Conservation (phyloP, 2,329 filamentous ascomycete species). For the Rutstroemia sydowiana region DNA sequence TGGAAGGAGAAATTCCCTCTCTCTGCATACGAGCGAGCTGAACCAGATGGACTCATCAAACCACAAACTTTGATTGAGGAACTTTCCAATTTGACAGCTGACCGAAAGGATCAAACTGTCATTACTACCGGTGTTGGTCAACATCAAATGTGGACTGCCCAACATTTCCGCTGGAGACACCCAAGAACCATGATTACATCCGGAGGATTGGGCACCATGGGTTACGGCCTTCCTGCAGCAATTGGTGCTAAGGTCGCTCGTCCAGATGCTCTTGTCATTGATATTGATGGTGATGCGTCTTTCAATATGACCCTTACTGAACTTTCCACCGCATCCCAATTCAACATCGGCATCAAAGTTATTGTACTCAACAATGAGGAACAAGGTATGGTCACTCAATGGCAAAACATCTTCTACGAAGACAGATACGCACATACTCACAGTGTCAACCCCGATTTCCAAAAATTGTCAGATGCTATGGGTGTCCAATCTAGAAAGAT, state of each 20-base stretch:
- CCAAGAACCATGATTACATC: constrained; percentile 95
- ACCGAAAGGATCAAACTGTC: constrained; percentile 75
- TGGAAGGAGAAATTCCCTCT: constrained; percentile 94
- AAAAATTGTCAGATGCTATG: constrained; percentile 90
- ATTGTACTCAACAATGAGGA: constrained; percentile 95
- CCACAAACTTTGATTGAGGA: constrained; percentile 89
- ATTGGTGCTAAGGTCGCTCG: constrained; percentile 89
- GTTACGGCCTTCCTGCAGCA: constrained; percentile 85
- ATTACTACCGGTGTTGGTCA: constrained; percentile 94
- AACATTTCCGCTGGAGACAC: constrained; percentile 91
- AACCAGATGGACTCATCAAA: constrained; percentile 75
- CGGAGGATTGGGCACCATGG: constrained; percentile 93
- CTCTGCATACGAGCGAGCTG: constrained; percentile 69
- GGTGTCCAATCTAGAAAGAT: constrained; percentile 68
- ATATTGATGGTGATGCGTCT: constrained; percentile 97
- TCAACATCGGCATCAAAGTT: constrained; percentile 93
- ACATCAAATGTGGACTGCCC: constrained; percentile 98
- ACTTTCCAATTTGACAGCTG: constrained; percentile 73
- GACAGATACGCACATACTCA: constrained; percentile 90
- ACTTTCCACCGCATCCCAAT: constrained; percentile 85
- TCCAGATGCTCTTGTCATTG: constrained; percentile 59
- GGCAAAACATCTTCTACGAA: constrained; percentile 96
- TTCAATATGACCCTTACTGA: constrained; percentile 99
- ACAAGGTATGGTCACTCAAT: constrained; percentile 98
- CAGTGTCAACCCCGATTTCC: constrained; percentile 91